phyloP scores from a whole-genome alignment of 768 basidiomycete genomes.

The Leccinum boreale region DNA sequence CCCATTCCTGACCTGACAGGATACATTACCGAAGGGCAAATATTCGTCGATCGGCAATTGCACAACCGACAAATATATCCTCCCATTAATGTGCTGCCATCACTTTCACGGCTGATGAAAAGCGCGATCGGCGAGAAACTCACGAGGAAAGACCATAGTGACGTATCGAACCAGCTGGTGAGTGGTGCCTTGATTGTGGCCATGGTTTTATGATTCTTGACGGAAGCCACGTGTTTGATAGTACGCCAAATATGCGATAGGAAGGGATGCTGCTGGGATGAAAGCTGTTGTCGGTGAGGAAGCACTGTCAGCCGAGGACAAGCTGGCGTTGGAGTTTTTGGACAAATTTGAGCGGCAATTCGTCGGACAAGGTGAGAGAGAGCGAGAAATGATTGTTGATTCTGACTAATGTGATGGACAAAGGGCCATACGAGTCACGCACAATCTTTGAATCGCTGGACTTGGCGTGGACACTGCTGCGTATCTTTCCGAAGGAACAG shows the following conservation, averaged over 20 bases:
- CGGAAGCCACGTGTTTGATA: conserved; percentile 40
- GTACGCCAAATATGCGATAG: conserved; percentile 99
- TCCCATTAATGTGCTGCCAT: conserved; percentile 98
- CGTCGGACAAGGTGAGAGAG: conserved; percentile 81
- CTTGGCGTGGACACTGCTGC: conserved; percentile 92
- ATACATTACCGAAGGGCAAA: conserved; percentile 99
- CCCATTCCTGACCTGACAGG: conserved; percentile 99
- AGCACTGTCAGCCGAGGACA: conserved; percentile 91
- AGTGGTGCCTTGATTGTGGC: conserved; percentile 35
- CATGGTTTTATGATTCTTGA: conserved; percentile 13
- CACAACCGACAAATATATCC: conserved; percentile 98
- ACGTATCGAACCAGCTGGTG: conserved; percentile 98
- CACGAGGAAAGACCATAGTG: conserved; percentile 97
- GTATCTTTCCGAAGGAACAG: conserved; percentile 99
- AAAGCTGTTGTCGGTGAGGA: conserved; percentile 99
- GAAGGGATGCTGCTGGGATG: conserved; percentile 96
- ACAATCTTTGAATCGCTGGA: conserved; percentile 97
- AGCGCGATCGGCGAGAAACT: conserved; percentile 97
- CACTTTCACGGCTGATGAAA: conserved; percentile 99
- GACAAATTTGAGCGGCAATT: conserved; percentile 98
- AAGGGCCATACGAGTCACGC: conserved; percentile 87
- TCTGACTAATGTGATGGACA: conserved; percentile 26
- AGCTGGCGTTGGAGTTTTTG: conserved; percentile 94
- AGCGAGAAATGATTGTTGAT: conserved; percentile 14
- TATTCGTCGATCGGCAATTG: conserved; percentile 96